These are phyloP conservation scores for Solanum medicagineum DNA, from an alignment of 257 asterid genomes.

Conservation along the genomic window DNA sequence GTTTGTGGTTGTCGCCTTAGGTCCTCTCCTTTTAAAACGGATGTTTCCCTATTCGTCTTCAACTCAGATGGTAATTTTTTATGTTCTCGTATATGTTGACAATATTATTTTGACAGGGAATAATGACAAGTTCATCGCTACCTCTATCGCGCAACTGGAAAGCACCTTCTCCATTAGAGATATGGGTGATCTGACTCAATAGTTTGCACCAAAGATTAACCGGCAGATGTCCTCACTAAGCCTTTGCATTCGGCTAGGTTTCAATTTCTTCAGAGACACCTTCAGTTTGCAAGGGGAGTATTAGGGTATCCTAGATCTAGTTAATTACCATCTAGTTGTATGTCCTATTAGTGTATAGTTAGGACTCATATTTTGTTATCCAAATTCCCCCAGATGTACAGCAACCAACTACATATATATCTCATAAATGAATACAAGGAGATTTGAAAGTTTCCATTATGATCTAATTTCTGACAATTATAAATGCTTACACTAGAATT, in stretches of 20 bases:
- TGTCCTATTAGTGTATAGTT: neutral
- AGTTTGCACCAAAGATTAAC: neutral
- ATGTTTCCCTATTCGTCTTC: neutral
- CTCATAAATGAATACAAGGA: neutral
- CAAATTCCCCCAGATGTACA: neutral
- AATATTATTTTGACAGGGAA: neutral
- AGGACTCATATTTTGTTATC: neutral
- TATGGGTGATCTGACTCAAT: neutral
- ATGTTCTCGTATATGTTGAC: neutral
- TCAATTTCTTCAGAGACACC: neutral
- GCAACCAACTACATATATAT: neutral
- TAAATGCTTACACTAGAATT: neutral
- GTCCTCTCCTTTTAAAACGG: neutral
- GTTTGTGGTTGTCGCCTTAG: neutral
- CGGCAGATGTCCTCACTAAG: neutral
- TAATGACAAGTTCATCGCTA: neutral
- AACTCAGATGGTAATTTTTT: neutral
- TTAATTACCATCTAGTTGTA: neutral
- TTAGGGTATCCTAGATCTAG: neutral
- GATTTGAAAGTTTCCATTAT: neutral
- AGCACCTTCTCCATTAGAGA: neutral
- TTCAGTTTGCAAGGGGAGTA: neutral
- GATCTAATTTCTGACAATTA: neutral
- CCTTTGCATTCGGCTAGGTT: neutral
- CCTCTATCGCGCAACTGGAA: neutral